A percentile compares a stretch with the other conserved stretches of the same genome.
Conservation (phyloP, 1,139 yeast genomes). For the Debaryomycetaceae sp. region DNA sequence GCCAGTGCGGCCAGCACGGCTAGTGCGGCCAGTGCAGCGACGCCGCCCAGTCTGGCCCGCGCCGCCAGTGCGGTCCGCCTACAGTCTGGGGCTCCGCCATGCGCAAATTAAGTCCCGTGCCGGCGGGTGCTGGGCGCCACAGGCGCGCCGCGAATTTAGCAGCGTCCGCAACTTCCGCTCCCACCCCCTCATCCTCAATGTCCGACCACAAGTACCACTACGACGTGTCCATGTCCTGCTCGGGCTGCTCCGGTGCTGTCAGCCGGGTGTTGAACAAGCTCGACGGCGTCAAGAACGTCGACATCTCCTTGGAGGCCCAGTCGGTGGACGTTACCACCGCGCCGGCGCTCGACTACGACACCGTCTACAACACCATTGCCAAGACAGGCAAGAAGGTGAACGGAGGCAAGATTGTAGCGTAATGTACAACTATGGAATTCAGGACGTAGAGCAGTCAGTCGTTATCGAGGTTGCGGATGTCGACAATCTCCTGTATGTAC, state of each 20-base stretch:
- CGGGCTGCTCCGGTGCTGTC: slow-evolving; percentile 87
- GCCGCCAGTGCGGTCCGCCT: neutral
- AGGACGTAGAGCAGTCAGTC: no score
- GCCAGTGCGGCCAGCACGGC: no score
- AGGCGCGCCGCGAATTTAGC: no score
- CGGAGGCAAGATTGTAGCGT: slow-evolving; percentile 50
- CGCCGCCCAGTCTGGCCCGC: no score
- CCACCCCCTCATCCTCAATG: slow-evolving; percentile 20
- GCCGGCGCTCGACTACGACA: slow-evolving; percentile 57
- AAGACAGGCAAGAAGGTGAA: slow-evolving; percentile 89
- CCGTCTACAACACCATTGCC: slow-evolving; percentile 70
- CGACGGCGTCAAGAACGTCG: slow-evolving; percentile 68
- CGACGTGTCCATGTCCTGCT: slow-evolving; percentile 77
- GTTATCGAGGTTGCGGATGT: slow-evolving; percentile 7
- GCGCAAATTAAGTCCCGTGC: neutral
- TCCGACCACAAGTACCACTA: slow-evolving; percentile 62
- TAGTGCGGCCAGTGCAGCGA: no score
- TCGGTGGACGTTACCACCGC: slow-evolving; percentile 72
- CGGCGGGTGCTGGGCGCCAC: no score
- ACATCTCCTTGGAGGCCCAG: slow-evolving; percentile 77
- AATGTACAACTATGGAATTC: slow-evolving; percentile 10
- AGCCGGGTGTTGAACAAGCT: slow-evolving; percentile 69
- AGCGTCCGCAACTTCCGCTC: neutral
- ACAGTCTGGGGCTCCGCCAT: slow-evolving; percentile 5
- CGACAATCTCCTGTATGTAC: slow-evolving; percentile 55